Evolutionary conservation across 805 yeast species (phyloP).

Genomic region (Myxozyma geophila): DNA sequence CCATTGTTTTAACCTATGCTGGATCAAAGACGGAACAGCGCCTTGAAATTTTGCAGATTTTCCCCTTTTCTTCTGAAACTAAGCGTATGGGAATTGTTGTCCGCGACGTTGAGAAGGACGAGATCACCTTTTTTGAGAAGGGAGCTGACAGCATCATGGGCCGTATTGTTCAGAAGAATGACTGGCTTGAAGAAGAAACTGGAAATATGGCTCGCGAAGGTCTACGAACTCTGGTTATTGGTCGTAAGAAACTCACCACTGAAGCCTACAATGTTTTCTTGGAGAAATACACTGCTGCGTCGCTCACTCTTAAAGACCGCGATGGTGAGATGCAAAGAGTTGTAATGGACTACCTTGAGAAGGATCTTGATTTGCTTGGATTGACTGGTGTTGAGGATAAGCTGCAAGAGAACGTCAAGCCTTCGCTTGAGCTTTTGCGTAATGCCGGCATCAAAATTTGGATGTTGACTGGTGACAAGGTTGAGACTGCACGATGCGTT

Average conservation of each 20-base stretch:
- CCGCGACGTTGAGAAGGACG: slow-evolving; percentile 63
- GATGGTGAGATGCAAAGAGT: slow-evolving; percentile 74
- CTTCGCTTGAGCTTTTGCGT: slow-evolving; percentile 86
- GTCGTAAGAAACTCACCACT: slow-evolving; percentile 69
- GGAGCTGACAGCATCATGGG: slow-evolving; percentile 98
- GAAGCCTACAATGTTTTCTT: slow-evolving; percentile 66
- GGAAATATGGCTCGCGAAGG: slow-evolving; percentile 99
- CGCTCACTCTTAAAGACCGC: slow-evolving; percentile 76
- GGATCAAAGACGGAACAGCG: slow-evolving; percentile 52
- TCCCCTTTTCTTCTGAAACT: slow-evolving; percentile 95
- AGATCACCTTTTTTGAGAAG: slow-evolving; percentile 82
- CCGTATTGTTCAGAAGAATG: slow-evolving; percentile 77
- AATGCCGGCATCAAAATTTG: slow-evolving; percentile 97
- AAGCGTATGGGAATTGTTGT: slow-evolving; percentile 95
- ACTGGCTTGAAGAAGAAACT: slow-evolving; percentile 98
- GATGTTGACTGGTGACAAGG: slow-evolving; percentile 99
- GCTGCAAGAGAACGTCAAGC: slow-evolving; percentile 86
- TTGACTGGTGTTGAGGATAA: slow-evolving; percentile 98
- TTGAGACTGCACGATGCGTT: slow-evolving; percentile 97
- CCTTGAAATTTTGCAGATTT: slow-evolving; percentile 66
- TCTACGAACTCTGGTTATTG: slow-evolving; percentile 89
- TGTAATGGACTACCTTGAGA: slow-evolving; percentile 72
- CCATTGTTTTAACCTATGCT: slow-evolving; percentile 69
- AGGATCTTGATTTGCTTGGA: slow-evolving; percentile 83
- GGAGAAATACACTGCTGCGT: slow-evolving; percentile 69